A percentile compares a stretch with the other conserved stretches of the same genome.
Conservation (phyloP, 495 filamentous ascomycete species). For the Darksidea phi region DNA sequence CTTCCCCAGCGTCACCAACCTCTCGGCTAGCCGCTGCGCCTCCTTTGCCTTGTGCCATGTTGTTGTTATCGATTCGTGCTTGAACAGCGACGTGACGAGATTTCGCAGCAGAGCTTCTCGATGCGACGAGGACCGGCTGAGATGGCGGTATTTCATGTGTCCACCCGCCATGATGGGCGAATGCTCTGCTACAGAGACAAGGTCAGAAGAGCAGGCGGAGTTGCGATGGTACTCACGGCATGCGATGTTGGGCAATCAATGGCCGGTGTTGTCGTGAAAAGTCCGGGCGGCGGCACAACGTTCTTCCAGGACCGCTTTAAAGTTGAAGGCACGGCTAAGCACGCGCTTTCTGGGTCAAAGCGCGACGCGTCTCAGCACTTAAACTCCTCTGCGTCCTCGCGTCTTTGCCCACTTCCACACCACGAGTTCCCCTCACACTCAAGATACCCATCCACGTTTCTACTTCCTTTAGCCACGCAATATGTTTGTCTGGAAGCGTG, state of each 20-base stretch:
- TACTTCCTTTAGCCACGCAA: constrained; percentile 27
- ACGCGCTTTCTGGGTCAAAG: constrained; percentile 5
- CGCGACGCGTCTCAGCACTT: constrained; percentile 24
- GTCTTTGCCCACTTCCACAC: constrained; percentile 14
- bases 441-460: constrained; percentile 13
- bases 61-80: constrained; percentile 87
- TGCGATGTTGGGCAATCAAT: not conserved
- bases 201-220: not conserved
- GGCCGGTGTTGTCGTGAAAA: constrained; percentile 3
- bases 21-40: constrained; percentile 87
- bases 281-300: constrained; percentile 1
- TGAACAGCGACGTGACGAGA: constrained; percentile 90
- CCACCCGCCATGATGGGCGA: constrained; percentile 73
- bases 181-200: not conserved
- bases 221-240: not conserved
- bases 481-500: constrained; percentile 72
- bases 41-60: constrained; percentile 98
- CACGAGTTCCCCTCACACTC: constrained; percentile 4
- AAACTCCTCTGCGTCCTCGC: constrained; percentile 14
- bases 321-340: not conserved
- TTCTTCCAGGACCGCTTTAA: not conserved
- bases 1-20: constrained; percentile 90
- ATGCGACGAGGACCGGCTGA: constrained; percentile 79
- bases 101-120: constrained; percentile 92
- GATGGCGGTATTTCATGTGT: constrained; percentile 77